Conservation (phyloP, 495 filamentous ascomycete genomes). For the Neurospora sp. region DNA sequence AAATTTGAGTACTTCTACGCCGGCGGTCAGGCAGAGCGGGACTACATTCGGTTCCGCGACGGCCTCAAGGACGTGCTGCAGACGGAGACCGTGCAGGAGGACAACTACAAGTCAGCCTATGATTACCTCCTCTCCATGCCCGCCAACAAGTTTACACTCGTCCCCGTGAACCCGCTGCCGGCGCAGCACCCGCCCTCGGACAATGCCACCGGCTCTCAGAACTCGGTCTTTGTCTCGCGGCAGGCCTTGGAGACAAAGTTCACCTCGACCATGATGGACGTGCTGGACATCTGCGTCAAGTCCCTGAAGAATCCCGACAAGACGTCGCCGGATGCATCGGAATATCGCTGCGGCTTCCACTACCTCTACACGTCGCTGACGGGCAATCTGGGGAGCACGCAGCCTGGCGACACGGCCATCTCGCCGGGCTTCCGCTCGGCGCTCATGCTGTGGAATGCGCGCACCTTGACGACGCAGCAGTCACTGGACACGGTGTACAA, state of each 20-base stretch:
- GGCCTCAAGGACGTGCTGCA: not conserved
- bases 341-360: not conserved
- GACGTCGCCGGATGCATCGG: not conserved
- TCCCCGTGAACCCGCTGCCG: not conserved
- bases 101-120: not conserved
- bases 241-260: not conserved
- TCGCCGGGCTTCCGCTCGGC: not conserved
- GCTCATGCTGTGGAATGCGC: not conserved
- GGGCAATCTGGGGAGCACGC: constrained; percentile 1
- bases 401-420: not conserved
- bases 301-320: not conserved
- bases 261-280: constrained; percentile 1
- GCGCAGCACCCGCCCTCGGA: not conserved
- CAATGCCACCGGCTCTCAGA: not conserved
- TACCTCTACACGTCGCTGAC: constrained; percentile 3
- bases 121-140: not conserved
- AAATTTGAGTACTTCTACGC: constrained; percentile 1
- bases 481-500: not conserved
- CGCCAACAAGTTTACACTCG: not conserved
- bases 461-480: not conserved
- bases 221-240: constrained; percentile 2
- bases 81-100: not conserved
- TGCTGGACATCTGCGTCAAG: constrained; percentile 1
- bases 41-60: constrained; percentile 1
- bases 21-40: not conserved